Percentiles rank a stretch among this genome's conserved stretches.
Evolutionary conservation across 1,284 basidiomycete genomes (phyloP).

Genomic region (Ceratobasidium sp.): DNA sequence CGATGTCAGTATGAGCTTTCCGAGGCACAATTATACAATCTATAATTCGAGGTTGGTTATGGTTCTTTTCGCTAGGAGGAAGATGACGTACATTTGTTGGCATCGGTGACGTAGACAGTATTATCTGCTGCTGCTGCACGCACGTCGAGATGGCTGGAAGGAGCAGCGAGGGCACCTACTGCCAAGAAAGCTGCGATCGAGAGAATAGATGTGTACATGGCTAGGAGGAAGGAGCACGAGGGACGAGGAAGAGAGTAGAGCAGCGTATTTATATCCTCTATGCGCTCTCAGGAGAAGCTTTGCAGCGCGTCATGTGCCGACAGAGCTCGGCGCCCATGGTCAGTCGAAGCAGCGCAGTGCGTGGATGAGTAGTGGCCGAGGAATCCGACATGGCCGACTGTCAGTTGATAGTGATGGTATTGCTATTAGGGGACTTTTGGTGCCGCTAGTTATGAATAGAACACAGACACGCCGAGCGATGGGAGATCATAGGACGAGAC

Average conservation of each 20-base stretch:
- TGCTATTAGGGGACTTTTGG: too few species aligned
- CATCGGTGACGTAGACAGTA: slow-evolving; percentile 34
- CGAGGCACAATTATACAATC: slow-evolving; percentile 43
- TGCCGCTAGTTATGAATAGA: too few species aligned
- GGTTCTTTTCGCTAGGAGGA: not conserved
- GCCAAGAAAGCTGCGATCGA: not conserved
- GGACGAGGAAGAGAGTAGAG: too few species aligned
- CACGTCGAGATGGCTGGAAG: not conserved
- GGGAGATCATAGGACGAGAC: too few species aligned
- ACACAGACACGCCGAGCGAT: too few species aligned
- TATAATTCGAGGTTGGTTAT: not conserved
- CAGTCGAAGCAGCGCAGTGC: too few species aligned
- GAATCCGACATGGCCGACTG: too few species aligned
- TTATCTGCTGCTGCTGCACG: slow-evolving; percentile 13
- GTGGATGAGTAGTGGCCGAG: too few species aligned
- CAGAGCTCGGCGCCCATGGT: not conserved
- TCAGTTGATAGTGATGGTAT: too few species aligned
- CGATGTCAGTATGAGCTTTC: slow-evolving; percentile 44
- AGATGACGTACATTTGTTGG: slow-evolving; percentile 13
- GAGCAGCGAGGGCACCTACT: slow-evolving; percentile 3
- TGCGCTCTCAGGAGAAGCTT: too few species aligned
- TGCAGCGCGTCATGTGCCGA: not conserved
- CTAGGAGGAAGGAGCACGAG: not conserved
- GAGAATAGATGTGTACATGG: slow-evolving; percentile 3
- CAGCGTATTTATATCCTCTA: too few species aligned